phyloP scores from a whole-genome alignment of 2,329 filamentous ascomycete genomes.

The Paracamarosporium sp. region DNA sequence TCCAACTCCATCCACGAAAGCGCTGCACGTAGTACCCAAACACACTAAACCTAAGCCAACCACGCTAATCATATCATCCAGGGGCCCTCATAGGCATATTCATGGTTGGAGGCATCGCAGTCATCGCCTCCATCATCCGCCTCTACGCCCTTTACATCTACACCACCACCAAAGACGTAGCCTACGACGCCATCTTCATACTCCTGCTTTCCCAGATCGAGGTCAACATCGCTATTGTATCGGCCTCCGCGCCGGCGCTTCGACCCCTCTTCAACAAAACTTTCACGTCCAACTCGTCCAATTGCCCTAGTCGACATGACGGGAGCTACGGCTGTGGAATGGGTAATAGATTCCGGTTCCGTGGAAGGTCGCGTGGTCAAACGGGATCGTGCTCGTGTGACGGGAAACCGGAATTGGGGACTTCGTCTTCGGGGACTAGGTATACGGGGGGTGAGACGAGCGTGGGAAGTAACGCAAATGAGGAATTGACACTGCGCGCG shows the following conservation, averaged over 20 bases:
- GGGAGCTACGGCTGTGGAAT: not conserved
- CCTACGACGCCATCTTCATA: conserved; percentile 25
- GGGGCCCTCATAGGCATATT: conserved; percentile 28
- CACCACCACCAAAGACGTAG: conserved; percentile 20
- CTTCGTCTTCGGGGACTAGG: not conserved
- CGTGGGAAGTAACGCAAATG: conserved; percentile 7
- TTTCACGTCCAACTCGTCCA: conserved; percentile 10
- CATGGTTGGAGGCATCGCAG: conserved; percentile 24
- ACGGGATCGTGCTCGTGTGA: conserved; percentile 14
- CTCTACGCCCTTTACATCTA: conserved; percentile 26
- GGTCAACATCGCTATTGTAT: conserved; percentile 50
- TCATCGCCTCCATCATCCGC: conserved; percentile 26
- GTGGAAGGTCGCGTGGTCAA: conserved; percentile 10
- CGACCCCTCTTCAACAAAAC: conserved; percentile 40
- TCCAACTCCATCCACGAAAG: conserved; percentile 23
- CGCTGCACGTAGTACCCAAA: not conserved
- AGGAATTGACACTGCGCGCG: conserved; percentile 14
- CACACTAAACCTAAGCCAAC: not conserved
- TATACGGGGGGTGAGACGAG: not conserved
- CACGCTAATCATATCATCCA: not conserved
- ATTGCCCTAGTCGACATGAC: not conserved
- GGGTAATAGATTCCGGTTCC: not conserved
- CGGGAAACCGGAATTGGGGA: not conserved
- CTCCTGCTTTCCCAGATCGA: conserved; percentile 51
- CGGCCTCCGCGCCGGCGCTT: conserved; percentile 48